Evolutionary conservation across 345 rosid species (phyloP).

Genomic region (Geranium rotundifolium): DNA sequence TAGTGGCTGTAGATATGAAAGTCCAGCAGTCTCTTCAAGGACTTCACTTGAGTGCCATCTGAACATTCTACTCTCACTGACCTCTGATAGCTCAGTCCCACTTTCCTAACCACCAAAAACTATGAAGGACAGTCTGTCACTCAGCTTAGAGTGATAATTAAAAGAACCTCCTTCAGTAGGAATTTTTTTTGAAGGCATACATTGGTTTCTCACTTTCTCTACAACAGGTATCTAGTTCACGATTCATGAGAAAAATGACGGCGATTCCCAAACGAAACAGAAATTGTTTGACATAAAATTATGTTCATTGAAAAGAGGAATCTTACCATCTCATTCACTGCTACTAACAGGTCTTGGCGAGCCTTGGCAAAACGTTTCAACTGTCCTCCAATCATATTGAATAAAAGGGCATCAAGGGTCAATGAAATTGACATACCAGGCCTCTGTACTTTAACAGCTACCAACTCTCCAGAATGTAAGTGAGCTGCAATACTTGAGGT

Average conservation of each 20-base stretch:
- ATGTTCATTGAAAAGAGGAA: conserved; percentile 8
- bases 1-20: too few species aligned
- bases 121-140: too few species aligned
- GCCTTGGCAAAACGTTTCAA: conserved; percentile 87
- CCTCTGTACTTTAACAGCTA: conserved; percentile 96
- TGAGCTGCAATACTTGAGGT: conserved; percentile 80
- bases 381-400: conserved; percentile 91
- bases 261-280: background rate
- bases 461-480: conserved; percentile 90
- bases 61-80: too few species aligned
- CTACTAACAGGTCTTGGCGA: conserved; percentile 72
- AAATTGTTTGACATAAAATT: background rate
- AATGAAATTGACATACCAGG: conserved; percentile 72
- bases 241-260: background rate
- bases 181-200: too few species aligned
- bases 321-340: conserved; percentile 90
- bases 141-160: too few species aligned
- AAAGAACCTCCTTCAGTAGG: too few species aligned
- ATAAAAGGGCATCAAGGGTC: conserved; percentile 92
- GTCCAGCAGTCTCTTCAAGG: too few species aligned
- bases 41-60: too few species aligned
- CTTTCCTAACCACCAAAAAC: too few species aligned
- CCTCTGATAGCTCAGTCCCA: too few species aligned
- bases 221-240: too few species aligned
- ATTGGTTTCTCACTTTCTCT: too few species aligned